These are phyloP conservation scores for Trametes sp. DNA, from an alignment of 1,284 basidiomycete genomes.

Conservation along the genomic window DNA sequence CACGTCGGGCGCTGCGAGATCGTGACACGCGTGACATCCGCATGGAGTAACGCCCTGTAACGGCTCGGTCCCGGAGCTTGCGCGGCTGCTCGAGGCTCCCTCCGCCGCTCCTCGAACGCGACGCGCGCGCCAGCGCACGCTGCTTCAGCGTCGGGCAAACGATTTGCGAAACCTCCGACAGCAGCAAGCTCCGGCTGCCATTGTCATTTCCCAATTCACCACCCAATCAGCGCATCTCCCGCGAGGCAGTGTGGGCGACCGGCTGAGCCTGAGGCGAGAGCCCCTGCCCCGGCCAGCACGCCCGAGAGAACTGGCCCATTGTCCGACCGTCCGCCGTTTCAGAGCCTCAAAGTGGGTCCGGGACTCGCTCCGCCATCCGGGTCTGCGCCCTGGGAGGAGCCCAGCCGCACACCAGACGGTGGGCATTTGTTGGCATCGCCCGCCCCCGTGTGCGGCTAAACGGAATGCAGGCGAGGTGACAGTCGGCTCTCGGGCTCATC, in stretches of 20 bases:
- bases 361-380: constrained; percentile 7
- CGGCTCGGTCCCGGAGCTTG: not conserved
- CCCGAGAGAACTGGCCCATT: not conserved
- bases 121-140: too few species aligned
- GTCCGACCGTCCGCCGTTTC: not conserved
- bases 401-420: constrained; percentile 11
- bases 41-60: not conserved
- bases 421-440: not conserved
- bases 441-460: constrained; percentile 5
- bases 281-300: not conserved
- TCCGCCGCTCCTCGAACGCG: not conserved
- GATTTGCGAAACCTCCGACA: constrained; percentile 3
- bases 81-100: not conserved
- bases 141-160: not conserved
- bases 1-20: constrained; percentile 3
- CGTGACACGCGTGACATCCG: not conserved
- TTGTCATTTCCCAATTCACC: too few species aligned
- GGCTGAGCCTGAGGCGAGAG: not conserved
- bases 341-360: constrained; percentile 1
- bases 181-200: not conserved
- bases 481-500: constrained; percentile 4
- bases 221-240: not conserved
- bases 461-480: constrained; percentile 3
- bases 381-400: not conserved
- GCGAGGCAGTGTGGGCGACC: not conserved